phyloP scores from a whole-genome alignment of 2,329 filamentous ascomycete genomes.

The Podosphaera aphanis region DNA sequence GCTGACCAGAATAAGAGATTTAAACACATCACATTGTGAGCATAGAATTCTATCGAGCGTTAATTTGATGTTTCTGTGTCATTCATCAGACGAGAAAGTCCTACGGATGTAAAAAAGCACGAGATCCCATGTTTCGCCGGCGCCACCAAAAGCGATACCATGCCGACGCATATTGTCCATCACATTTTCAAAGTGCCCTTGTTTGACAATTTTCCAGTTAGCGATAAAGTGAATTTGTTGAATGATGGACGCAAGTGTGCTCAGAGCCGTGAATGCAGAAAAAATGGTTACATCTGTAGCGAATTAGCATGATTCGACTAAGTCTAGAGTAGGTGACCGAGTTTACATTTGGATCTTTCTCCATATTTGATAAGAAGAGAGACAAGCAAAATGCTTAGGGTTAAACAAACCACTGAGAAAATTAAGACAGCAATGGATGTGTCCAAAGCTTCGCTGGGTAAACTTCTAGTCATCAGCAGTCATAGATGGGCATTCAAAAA shows the following conservation, averaged over 20 bases:
- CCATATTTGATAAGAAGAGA: conserved; percentile 14
- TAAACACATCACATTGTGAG: conserved; percentile 25
- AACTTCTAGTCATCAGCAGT: conserved; percentile 5
- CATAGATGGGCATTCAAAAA: neutral
- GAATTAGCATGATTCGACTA: conserved; percentile 1
- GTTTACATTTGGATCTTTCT: conserved; percentile 14
- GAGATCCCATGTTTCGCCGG: conserved; percentile 20
- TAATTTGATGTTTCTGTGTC: conserved; percentile 2
- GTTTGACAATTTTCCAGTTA: conserved; percentile 9
- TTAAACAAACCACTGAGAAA: conserved; percentile 13
- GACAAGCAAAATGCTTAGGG: conserved; percentile 8
- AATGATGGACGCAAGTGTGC: conserved; percentile 12
- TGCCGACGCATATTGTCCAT: conserved; percentile 17
- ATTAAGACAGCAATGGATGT: conserved; percentile 11
- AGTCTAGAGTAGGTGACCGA: too few relatives aligned
- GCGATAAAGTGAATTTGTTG: conserved; percentile 14
- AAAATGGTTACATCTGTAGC: conserved; percentile 12
- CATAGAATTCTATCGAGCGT: conserved; percentile 21
- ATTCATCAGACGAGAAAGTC: conserved; percentile 5
- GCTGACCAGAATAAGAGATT: conserved; percentile 24
- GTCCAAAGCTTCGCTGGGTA: conserved; percentile 10
- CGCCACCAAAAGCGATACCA: conserved; percentile 21
- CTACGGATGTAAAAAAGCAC: conserved; percentile 25
- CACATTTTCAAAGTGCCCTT: conserved; percentile 18
- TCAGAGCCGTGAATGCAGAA: conserved; percentile 10